Base-by-base conservation (phyloP, 306 rosid genomes). In the Malus asiatica region DNA sequence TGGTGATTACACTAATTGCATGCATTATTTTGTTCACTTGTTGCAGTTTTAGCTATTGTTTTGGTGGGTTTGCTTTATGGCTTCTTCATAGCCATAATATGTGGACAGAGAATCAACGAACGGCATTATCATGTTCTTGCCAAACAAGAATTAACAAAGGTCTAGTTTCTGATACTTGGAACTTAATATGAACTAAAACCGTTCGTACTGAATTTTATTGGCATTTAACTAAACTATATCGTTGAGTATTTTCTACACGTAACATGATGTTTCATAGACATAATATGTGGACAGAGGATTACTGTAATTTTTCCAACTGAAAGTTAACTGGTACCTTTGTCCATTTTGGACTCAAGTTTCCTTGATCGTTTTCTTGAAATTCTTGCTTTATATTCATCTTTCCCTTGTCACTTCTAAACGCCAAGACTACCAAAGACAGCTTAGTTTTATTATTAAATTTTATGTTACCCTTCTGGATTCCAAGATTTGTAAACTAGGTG, bases 81-180 rank as follows among this genome's bases (percentile, higher is more conserved):
- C 75, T 95, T 95, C 89, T 95, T 95, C 90, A 92, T 95, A 85
- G 97, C 99, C 25, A 95, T 95, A 79, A 95, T 92, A 78, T 95
- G 99, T 51, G 99, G 99, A 75, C 99, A 95, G 89, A 86, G 91
- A 87, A 95, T 95, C 89, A 92, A 87, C 75, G 97, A 95, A 85
- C 93, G 99, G 45, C 99, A 95, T 81, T 95, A 90, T 89, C 99
- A 95, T 81, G 96, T 95, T 76, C 97, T 95, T 86, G 99, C 99
- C 52, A 95, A 92, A 80, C 97, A 96, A 73, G 99, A 96, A 81
- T 81, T 96, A 78, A 96, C 99, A 60, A 92, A 90, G 97, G 99
- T 96, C 71, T 64, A 79, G 30, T 76, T 68, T 74, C 71, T 82
- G 73, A 66, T 74, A 25, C 61, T 60, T 61, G 44, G 68, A 57